phyloP scores from a whole-genome alignment of 371 early-diverging fungal genomes.

The Mucor irregularis region DNA sequence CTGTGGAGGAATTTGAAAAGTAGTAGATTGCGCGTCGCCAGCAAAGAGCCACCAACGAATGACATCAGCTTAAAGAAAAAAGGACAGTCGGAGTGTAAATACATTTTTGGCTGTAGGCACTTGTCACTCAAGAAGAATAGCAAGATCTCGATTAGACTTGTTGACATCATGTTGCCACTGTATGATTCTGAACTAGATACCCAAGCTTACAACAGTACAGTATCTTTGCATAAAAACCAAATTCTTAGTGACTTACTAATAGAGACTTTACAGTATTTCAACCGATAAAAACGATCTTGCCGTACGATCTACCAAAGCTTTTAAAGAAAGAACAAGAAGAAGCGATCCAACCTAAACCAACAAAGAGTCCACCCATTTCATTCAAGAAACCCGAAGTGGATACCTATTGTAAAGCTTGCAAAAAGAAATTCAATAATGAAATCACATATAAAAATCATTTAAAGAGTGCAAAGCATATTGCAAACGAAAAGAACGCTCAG shows the following conservation, averaged over 20 bases:
- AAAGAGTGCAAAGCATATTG: conserved; percentile 49
- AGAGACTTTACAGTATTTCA: conserved; percentile 6
- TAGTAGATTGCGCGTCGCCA: conserved; percentile 20
- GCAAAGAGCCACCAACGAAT: too few relatives aligned
- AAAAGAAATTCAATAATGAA: conserved; percentile 45
- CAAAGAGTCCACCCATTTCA: conserved; percentile 1
- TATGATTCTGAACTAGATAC: conserved; percentile 17
- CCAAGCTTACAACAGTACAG: conserved; percentile 21
- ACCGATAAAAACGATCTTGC: conserved; percentile 6
- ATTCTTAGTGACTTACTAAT: background rate
- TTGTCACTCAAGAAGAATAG: background rate
- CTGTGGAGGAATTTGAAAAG: too few relatives aligned
- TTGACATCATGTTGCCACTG: conserved; percentile 8
- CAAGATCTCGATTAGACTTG: background rate
- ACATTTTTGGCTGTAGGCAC: too few relatives aligned
- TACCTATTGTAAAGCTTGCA: conserved; percentile 45
- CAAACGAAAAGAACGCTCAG: conserved; percentile 32
- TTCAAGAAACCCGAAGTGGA: conserved; percentile 8
- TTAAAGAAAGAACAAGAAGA: background rate
- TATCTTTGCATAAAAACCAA: too few relatives aligned
- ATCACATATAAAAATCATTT: conserved; percentile 39
- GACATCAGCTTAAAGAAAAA: background rate
- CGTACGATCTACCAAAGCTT: conserved; percentile 13
- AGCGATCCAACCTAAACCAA: background rate
- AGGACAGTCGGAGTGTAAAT: too few relatives aligned